A percentile compares a stretch with the other conserved stretches of the same genome.
phyloP scores from a whole-genome alignment of 2,329 filamentous ascomycete species.

The Fusarium sp. region DNA sequence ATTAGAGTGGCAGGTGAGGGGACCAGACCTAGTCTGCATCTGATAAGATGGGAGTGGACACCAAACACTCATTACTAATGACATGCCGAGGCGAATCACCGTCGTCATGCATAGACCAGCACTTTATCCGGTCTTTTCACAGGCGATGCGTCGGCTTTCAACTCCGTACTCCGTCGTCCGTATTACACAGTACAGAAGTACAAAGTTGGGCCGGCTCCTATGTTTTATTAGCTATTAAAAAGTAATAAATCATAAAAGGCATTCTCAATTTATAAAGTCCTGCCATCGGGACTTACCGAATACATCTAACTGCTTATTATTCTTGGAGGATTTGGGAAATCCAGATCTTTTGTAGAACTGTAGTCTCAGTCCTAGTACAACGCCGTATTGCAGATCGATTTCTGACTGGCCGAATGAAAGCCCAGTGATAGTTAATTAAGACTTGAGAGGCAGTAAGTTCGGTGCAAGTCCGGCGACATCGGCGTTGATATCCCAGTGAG shows the following conservation, averaged over 20 bases:
- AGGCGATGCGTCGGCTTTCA: slow-evolving; percentile 20
- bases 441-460: background rate
- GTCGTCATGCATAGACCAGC: slow-evolving; percentile 22
- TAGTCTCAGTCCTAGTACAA: slow-evolving; percentile 17
- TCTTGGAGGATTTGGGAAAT: no score
- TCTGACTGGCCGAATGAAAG: slow-evolving; percentile 37
- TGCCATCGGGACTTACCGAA: no score
- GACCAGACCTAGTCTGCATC: slow-evolving; percentile 37
- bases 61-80: slow-evolving; percentile 34
- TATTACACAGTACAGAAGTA: no score
- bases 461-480: slow-evolving; percentile 25
- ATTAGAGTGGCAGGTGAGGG: slow-evolving; percentile 20
- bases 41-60: slow-evolving; percentile 41
- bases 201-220: no score
- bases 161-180: slow-evolving; percentile 14
- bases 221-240: no score
- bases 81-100: slow-evolving; percentile 35
- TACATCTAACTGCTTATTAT: no score
- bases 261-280: no score
- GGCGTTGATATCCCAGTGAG: slow-evolving; percentile 10
- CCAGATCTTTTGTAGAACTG: background rate
- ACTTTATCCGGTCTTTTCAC: slow-evolving; percentile 11
- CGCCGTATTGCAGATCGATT: slow-evolving; percentile 31
- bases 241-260: no score
- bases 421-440: slow-evolving; percentile 33